Base-by-base conservation (phyloP, 1,284 basidiomycete species). In the Tremellales sp. region DNA sequence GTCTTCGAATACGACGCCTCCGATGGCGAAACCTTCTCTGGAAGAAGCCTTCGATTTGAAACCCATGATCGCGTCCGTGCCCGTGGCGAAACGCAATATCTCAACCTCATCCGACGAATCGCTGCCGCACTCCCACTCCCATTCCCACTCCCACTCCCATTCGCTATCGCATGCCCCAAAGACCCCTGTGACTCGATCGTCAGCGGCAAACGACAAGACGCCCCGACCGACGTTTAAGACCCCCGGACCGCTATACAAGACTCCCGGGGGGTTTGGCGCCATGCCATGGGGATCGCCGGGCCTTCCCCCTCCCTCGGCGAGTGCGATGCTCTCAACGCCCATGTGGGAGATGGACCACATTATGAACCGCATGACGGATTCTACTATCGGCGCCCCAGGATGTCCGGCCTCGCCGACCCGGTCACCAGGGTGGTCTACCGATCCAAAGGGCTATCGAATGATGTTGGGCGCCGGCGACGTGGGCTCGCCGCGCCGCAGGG, bases 1-100 rank as follows among this genome's bases (percentile, higher is more conserved):
- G 59, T 40, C 50, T 3, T 39, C 13, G 35, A 43, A 21, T 21
- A 21, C 16, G 43, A 21, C 22, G n/a, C 53, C 56, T 12, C 53
- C 61, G 2, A 39, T 57, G 4, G 62, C 61, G 12, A 58, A 56
- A 19, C 55, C 52, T 4, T 57, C 54, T 49, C 48, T 71, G 2
- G 67, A 69, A 3, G 55, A 61, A 2, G 67, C 68, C 0, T 71
- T 71, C 29, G 68, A 68, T 34, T 54, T 71, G 38, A 66, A 69
- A 38, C 68, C 66, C 10, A 52, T 61, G 12, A 39, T 53, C 1
- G 24, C 31, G n/a, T n/a, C n/a, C n/a, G n/a, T n/a, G n/a, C n/a
- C n/a, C n/a, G n/a, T n/a, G n/a, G n/a, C n/a, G n/a, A n/a, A n/a
- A n/a, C n/a, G n/a, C n/a, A n/a, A n/a, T n/a, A n/a, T n/a, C n/a